phyloP scores from a whole-genome alignment of 257 asterid genomes.

The Nyctanthes arbortristis region DNA sequence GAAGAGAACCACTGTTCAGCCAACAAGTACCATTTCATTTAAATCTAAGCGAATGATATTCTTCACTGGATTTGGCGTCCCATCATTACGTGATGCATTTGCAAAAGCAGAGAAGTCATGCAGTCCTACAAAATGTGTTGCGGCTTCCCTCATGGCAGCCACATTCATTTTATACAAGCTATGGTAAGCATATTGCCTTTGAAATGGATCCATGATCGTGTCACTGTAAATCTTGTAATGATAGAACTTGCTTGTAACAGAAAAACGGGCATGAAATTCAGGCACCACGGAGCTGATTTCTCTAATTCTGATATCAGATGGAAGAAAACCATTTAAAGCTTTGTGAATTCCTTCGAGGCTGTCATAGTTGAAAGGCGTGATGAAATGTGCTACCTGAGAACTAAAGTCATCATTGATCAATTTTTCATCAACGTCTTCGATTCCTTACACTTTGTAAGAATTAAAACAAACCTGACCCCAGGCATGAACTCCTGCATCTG shows the following conservation, averaged over 20 bases:
- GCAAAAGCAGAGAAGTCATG: conserved; percentile 90
- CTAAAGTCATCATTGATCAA: conserved; percentile 24
- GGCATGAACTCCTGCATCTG: conserved; percentile 98
- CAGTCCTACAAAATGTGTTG: conserved; percentile 66
- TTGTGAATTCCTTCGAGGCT: conserved; percentile 64
- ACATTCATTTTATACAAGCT: conserved; percentile 66
- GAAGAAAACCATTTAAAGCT: conserved; percentile 80
- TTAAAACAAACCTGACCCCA: conserved; percentile 81
- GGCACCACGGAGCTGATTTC: conserved; percentile 71
- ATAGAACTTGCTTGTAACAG: conserved; percentile 77
- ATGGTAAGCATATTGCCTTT: conserved; percentile 72
- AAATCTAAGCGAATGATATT: conserved; percentile 66
- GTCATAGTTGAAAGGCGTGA: conserved; percentile 77
- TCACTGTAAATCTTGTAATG: conserved; percentile 71
- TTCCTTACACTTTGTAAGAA: conserved; percentile 8
- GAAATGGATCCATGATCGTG: conserved; percentile 78
- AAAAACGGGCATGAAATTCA: conserved; percentile 93
- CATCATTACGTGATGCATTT: conserved; percentile 67
- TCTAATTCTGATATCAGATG: conserved; percentile 72
- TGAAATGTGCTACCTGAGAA: conserved; percentile 78
- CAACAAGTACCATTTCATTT: conserved; percentile 58
- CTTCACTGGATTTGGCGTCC: conserved; percentile 73
- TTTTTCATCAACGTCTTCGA: conserved; percentile 2
- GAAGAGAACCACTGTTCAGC: too few relatives aligned
- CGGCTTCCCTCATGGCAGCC: conserved; percentile 71